phyloP scores from a whole-genome alignment of 2,329 filamentous ascomycete species.

The Hypomyces rosellus region DNA sequence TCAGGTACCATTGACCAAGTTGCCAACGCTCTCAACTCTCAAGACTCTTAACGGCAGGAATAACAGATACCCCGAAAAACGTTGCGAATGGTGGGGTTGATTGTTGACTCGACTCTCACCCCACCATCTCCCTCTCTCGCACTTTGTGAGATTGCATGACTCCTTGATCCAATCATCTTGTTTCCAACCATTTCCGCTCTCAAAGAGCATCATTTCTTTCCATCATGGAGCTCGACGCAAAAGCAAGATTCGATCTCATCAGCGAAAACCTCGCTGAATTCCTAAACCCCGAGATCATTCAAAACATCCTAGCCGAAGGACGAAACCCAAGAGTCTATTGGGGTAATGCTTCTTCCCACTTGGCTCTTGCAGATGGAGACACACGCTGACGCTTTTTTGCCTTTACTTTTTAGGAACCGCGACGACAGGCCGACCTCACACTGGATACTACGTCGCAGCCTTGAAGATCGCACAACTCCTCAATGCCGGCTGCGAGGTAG shows the following conservation, averaged over 20 bases:
- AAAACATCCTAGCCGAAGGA: conserved; percentile 63
- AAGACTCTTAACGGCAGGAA: too few species aligned
- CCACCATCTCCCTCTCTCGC: too few species aligned
- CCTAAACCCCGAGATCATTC: conserved; percentile 77
- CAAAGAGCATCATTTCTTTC: not conserved
- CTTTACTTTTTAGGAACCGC: conserved; percentile 54
- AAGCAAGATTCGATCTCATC: conserved; percentile 69
- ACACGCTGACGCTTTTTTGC: not conserved
- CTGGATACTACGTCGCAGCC: conserved; percentile 81
- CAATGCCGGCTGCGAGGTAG: conserved; percentile 75
- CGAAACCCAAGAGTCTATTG: conserved; percentile 76
- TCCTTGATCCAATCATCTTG: too few species aligned
- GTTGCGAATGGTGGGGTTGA: too few species aligned
- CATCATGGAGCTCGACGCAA: conserved; percentile 22
- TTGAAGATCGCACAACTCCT: conserved; percentile 89
- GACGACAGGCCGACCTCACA: conserved; percentile 81
- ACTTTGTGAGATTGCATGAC: too few species aligned
- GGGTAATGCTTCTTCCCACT: conserved; percentile 42
- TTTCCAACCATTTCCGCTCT: too few species aligned
- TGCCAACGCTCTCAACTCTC: too few species aligned
- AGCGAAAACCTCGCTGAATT: conserved; percentile 74
- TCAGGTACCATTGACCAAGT: too few species aligned
- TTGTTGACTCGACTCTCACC: too few species aligned
- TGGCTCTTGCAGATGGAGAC: not conserved
- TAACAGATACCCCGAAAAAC: too few species aligned